These are phyloP conservation scores for Castanopsis chinensis DNA, from an alignment of 306 rosid species.

Conservation along the genomic window DNA sequence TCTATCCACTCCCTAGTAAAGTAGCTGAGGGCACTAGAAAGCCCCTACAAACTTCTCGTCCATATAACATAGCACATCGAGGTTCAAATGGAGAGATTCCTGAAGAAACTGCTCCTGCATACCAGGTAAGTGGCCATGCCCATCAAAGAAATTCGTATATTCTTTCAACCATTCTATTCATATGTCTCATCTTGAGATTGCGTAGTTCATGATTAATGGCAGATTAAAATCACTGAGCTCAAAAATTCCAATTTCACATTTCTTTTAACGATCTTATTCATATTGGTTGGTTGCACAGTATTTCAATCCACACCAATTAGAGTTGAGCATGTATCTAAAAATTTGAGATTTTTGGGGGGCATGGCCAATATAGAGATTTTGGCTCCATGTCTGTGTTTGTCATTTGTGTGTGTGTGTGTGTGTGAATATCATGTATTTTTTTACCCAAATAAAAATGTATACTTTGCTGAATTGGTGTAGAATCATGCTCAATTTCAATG, in stretches of 20 bases:
- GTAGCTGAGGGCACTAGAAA: slow-evolving; percentile 20
- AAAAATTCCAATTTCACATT: not conserved
- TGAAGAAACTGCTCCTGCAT: slow-evolving; percentile 82
- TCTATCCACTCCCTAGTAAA: slow-evolving; percentile 65
- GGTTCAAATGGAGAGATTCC: slow-evolving; percentile 95
- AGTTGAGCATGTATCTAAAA: not conserved
- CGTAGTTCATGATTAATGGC: not conserved
- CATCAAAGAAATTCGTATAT: slow-evolving; percentile 6
- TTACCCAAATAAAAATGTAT: too few species aligned
- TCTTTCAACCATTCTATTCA: not conserved
- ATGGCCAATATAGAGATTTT: not conserved
- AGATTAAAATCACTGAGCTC: not conserved
- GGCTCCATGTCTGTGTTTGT: not conserved
- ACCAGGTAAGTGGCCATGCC: slow-evolving; percentile 45
- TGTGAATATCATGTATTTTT: not conserved
- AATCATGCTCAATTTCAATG: not conserved
- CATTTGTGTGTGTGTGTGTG: too few species aligned
- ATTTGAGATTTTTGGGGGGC: not conserved
- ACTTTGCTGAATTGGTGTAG: not conserved
- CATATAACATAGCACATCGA: slow-evolving; percentile 82
- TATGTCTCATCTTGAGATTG: slow-evolving; percentile 9
- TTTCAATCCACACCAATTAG: not conserved
- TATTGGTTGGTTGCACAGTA: not conserved
- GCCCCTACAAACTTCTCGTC: slow-evolving; percentile 73
- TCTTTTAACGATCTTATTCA: not conserved